Base-by-base conservation (phyloP, 1,284 basidiomycete genomes). In the Cryptococcus maquisensis region DNA sequence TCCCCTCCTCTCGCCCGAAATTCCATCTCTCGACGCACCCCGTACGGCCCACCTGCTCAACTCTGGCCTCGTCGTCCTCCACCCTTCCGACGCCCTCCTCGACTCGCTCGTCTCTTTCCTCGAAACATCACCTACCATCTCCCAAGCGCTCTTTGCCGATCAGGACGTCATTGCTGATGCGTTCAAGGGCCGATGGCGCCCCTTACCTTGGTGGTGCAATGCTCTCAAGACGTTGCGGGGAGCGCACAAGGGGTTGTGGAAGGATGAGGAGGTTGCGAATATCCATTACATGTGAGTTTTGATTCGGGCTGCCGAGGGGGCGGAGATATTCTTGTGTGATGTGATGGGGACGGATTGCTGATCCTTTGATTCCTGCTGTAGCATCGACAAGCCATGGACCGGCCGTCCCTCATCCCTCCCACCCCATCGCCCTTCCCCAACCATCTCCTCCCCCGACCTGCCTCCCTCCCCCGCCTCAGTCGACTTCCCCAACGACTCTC, bases 161-260 rank as follows among this genome's bases (percentile, higher is more conserved):
- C 94, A 98, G 75, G 94, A 98, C 67, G 81, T 96, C 23, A 82
- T 98, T 32, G 83, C 91, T 1, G 83, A 83, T 35, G 84, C 85
- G 67, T 97, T 94, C 79, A 75, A 79, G 49, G 87, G 86, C 12
- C 60, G 61, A 48, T 79, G 77, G 70, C 57, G 65, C 44, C 73
- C 74, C 7, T 59, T 81, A 15, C 76, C 78, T 0, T 81, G 78
- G 76, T 72, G 71, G 61, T 75, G 72, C 55, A 81, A 81, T 54
- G 77, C 78, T 2, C 69, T 81, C 57, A 78, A 80, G 60, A 79
- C 78, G 41, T 60, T 79, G 24, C 45, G 76, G 52, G 54, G 71
- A 52, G 63, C 71, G 58, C 74, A 79, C 60, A 59, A 63, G 35
- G 60, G 68, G 37, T 59, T 80, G 40, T 81, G 79, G 79, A 48